Conservation (phyloP, 2,329 filamentous ascomycete genomes). For the Sclerotiophoma versabilis region DNA sequence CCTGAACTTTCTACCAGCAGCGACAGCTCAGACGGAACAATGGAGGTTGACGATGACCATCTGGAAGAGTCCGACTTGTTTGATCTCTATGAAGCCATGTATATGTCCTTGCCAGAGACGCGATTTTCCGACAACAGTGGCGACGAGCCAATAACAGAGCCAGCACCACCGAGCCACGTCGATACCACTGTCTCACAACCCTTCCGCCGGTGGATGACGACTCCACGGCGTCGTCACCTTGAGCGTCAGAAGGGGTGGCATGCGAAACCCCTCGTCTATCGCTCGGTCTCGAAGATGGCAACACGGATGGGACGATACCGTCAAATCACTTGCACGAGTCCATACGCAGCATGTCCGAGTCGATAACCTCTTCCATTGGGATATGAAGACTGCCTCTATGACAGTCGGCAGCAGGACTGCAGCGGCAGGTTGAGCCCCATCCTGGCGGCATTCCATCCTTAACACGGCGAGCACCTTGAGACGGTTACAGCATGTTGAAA, state of each 20-base stretch:
- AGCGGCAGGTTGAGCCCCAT: conserved; percentile 37
- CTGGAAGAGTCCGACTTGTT: conserved; percentile 32
- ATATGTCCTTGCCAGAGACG: conserved; percentile 34
- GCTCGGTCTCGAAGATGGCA: conserved; percentile 16
- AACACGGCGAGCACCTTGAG: conserved; percentile 54
- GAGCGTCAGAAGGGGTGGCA: conserved; percentile 47
- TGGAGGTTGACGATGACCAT: conserved; percentile 23
- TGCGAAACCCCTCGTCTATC: conserved; percentile 16
- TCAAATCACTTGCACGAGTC: conserved; percentile 22
- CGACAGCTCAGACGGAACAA: conserved; percentile 19
- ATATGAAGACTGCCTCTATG: conserved; percentile 78
- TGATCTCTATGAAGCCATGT: conserved; percentile 40
- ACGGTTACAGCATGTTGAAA: conserved; percentile 24
- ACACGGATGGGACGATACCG: conserved; percentile 18
- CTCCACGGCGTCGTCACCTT: conserved; percentile 64
- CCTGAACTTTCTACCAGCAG: conserved; percentile 14
- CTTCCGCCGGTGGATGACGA: conserved; percentile 77
- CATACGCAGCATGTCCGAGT: conserved; percentile 54
- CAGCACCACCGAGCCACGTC: conserved; percentile 1
- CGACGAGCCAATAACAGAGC: conserved; percentile 18
- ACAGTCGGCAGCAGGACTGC: conserved; percentile 73
- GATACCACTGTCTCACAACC: conserved; percentile 47
- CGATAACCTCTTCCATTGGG: conserved; percentile 76
- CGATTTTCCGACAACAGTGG: conserved; percentile 32
- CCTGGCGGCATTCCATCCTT: neutral